These are phyloP conservation scores for Melanomma pulvis-pyrius DNA, from an alignment of 495 filamentous ascomycete species.

Conservation along the genomic window DNA sequence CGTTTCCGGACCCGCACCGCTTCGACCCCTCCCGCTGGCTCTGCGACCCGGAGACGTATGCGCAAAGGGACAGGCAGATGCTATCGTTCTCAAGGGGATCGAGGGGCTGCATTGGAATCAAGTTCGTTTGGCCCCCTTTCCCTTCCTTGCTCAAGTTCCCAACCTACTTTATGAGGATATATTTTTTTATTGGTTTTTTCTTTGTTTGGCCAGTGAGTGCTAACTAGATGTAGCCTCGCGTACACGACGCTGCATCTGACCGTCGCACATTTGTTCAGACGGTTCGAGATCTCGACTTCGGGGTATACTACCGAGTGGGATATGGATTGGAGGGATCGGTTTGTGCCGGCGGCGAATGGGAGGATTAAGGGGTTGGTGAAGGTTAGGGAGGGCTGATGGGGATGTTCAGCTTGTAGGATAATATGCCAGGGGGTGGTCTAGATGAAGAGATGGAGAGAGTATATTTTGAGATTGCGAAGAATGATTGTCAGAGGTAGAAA, in stretches of 20 bases:
- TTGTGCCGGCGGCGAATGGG: constrained; percentile 12
- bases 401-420: no score
- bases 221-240: background rate
- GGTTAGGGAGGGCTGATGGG: constrained; percentile 1
- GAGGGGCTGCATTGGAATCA: constrained; percentile 9
- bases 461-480: no score
- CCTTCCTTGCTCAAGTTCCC: background rate
- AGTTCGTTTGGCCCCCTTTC: background rate
- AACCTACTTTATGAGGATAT: no score
- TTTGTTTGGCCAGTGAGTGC: background rate
- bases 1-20: constrained; percentile 1
- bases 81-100: constrained; percentile 1
- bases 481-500: no score
- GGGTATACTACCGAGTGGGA: constrained; percentile 3
- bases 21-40: constrained; percentile 10
- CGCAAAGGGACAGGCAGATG: constrained; percentile 5
- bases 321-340: constrained; percentile 23
- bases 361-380: constrained; percentile 3
- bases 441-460: no score
- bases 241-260: constrained; percentile 14
- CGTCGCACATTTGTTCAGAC: constrained; percentile 5
- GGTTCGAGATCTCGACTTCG: constrained; percentile 7
- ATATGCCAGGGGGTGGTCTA: no score
- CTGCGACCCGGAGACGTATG: constrained; percentile 12
- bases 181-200: no score